Evolutionary conservation across 495 filamentous ascomycete genomes (phyloP).

Genomic region (Aspergillus saccharolyticus): DNA sequence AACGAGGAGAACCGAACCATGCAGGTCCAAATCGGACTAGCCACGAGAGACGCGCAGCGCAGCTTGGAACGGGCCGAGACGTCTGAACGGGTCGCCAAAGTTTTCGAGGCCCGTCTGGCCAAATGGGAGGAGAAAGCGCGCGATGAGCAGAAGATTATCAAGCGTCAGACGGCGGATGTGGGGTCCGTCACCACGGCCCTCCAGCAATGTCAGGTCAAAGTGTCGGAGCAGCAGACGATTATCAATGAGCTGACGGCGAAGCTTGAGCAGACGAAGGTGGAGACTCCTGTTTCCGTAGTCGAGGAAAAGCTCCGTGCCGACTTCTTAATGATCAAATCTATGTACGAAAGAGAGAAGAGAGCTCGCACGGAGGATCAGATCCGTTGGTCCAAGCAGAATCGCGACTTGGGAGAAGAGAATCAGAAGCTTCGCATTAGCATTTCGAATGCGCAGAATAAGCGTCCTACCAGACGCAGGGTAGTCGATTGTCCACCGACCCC

Average conservation of each 20-base stretch:
- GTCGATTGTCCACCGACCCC: background rate
- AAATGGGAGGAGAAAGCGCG: background rate
- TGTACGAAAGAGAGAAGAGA: constrained; percentile 9
- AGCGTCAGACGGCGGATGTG: constrained; percentile 5
- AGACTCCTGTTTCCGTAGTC: background rate
- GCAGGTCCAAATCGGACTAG: constrained; percentile 2
- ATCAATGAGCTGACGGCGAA: constrained; percentile 4
- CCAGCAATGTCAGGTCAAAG: constrained; percentile 5
- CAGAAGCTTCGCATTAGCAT: constrained; percentile 11
- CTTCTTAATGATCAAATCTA: background rate
- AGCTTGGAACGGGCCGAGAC: constrained; percentile 3
- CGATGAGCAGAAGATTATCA: constrained; percentile 11
- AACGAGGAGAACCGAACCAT: background rate
- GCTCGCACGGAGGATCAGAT: constrained; percentile 10
- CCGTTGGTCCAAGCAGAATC: constrained; percentile 6
- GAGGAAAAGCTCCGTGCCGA: constrained; percentile 6
- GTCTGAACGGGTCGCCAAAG: background rate
- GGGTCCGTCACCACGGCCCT: constrained; percentile 11
- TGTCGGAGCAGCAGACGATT: constrained; percentile 6
- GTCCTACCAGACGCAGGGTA: background rate
- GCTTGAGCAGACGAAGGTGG: constrained; percentile 5
- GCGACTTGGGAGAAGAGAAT: constrained; percentile 13
- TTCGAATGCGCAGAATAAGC: constrained; percentile 7
- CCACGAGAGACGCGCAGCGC: constrained; percentile 14
- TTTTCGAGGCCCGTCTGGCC: constrained; percentile 10